Evolutionary conservation across 768 basidiomycete genomes (phyloP).

Genomic region (Dictyophora rubrovolvata): DNA sequence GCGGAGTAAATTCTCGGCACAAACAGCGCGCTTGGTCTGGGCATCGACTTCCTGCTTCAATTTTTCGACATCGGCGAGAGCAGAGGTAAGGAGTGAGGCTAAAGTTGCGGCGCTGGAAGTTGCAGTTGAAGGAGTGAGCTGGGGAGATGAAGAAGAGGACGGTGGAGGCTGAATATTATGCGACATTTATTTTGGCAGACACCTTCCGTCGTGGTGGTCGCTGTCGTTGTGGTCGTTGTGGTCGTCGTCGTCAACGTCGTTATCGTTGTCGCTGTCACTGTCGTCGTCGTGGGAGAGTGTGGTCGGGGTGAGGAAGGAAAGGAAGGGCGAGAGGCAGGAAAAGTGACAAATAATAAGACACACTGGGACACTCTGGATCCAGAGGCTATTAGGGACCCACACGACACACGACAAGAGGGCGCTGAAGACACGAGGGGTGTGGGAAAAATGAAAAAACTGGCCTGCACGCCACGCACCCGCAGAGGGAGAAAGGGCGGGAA

Average conservation of each 20-base stretch:
- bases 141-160: neutral
- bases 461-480: neutral
- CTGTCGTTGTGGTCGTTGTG: neutral
- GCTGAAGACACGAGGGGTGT: neutral
- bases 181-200: neutral
- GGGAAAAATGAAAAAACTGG: neutral
- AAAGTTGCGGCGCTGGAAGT: neutral
- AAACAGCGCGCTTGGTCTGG: neutral
- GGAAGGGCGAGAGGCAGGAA: neutral
- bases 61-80: neutral
- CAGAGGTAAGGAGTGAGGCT: neutral
- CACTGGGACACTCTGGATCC: neutral
- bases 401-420: neutral
- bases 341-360: neutral
- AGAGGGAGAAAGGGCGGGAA: neutral
- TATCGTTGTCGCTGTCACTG: neutral
- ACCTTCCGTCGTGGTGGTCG: neutral
- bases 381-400: neutral
- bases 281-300: neutral
- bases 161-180: neutral
- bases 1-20: neutral
- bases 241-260: neutral
- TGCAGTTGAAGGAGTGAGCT: neutral
- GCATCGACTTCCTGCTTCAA: neutral
- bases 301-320: neutral